phyloP scores from a whole-genome alignment of 352 stramenopile genomes.

The Globisporangium ultimum region DNA sequence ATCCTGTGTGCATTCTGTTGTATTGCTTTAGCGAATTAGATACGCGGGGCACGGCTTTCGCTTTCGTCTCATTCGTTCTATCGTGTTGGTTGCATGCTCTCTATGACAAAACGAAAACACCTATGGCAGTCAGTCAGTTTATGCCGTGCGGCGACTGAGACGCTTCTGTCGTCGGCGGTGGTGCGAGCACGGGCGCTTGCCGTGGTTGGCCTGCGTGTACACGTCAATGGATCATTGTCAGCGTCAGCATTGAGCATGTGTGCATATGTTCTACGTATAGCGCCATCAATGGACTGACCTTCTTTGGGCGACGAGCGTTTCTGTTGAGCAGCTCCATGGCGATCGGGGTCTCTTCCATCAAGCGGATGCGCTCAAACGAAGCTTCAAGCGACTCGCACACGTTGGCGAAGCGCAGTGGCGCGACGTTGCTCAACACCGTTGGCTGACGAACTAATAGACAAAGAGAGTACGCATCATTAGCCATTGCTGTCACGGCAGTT shows the following conservation, averaged over 20 bases:
- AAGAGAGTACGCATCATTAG: slow-evolving; percentile 1
- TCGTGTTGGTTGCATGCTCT: slow-evolving; percentile 1
- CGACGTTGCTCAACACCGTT: slow-evolving; percentile 8
- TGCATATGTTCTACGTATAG: no score
- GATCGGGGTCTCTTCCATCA: slow-evolving; percentile 45
- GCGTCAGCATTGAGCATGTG: background rate
- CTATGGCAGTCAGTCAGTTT: slow-evolving; percentile 9
- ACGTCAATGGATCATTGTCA: background rate
- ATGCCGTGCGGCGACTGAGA: slow-evolving; percentile 49
- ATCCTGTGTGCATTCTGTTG: background rate
- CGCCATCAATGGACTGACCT: slow-evolving; percentile 52
- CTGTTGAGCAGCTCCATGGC: slow-evolving; percentile 80
- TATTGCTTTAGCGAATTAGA: background rate
- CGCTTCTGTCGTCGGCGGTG: slow-evolving; percentile 75
- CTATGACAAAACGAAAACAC: background rate
- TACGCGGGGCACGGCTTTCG: no score
- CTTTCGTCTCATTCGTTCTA: background rate
- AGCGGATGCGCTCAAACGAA: slow-evolving; percentile 39
- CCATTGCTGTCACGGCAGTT: background rate
- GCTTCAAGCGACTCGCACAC: slow-evolving; percentile 16
- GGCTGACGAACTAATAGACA: slow-evolving; percentile 8
- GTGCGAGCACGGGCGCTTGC: slow-evolving; percentile 85
- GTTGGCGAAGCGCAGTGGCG: slow-evolving; percentile 6
- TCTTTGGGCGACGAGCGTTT: slow-evolving; percentile 81
- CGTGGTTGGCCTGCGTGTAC: slow-evolving; percentile 66